Percentiles rank a stretch among this genome's conserved stretches.
These are phyloP conservation scores for Cryptococcus sp. DNA, from an alignment of 1,284 basidiomycete species.

Conservation along the genomic window DNA sequence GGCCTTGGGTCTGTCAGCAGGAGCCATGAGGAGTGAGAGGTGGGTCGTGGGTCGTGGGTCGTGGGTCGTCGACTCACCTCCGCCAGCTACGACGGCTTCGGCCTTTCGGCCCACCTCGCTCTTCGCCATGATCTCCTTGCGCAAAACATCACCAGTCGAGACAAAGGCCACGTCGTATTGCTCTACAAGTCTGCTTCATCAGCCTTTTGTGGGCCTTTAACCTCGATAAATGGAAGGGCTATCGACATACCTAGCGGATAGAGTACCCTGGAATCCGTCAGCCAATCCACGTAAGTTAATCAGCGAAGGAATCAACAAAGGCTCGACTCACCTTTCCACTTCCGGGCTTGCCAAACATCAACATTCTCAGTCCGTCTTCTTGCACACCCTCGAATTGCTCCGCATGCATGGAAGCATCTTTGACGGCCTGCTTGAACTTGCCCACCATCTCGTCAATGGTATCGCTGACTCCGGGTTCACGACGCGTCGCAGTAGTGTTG, in stretches of 20 bases:
- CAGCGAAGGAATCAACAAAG: background rate
- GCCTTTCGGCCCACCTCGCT: slow-evolving; percentile 40
- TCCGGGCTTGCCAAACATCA: slow-evolving; percentile 48
- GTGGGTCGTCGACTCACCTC: slow-evolving; percentile 27
- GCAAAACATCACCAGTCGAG: slow-evolving; percentile 46
- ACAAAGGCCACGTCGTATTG: slow-evolving; percentile 46
- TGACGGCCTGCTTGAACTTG: slow-evolving; percentile 16
- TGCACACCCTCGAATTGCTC: slow-evolving; percentile 13
- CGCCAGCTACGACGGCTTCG: slow-evolving; percentile 40
- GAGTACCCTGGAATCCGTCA: slow-evolving; percentile 29
- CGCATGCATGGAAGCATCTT: slow-evolving; percentile 8
- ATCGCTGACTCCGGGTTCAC: slow-evolving; percentile 7
- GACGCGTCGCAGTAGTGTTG: background rate
- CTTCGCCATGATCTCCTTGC: slow-evolving; percentile 44
- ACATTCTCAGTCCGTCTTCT: slow-evolving; percentile 38
- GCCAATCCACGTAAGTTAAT: background rate
- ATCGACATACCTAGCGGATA: slow-evolving; percentile 31
- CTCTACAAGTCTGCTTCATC: slow-evolving; percentile 33
- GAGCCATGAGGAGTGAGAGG: background rate
- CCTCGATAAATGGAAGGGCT: background rate
- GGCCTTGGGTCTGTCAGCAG: slow-evolving; percentile 20
- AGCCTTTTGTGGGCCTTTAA: too few species aligned
- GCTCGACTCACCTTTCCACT: slow-evolving; percentile 38
- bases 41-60: background rate
- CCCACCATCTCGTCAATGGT: slow-evolving; percentile 14